Evolutionary conservation across 345 rosid genomes (phyloP).

Genomic region (Trapa bicornis): DNA sequence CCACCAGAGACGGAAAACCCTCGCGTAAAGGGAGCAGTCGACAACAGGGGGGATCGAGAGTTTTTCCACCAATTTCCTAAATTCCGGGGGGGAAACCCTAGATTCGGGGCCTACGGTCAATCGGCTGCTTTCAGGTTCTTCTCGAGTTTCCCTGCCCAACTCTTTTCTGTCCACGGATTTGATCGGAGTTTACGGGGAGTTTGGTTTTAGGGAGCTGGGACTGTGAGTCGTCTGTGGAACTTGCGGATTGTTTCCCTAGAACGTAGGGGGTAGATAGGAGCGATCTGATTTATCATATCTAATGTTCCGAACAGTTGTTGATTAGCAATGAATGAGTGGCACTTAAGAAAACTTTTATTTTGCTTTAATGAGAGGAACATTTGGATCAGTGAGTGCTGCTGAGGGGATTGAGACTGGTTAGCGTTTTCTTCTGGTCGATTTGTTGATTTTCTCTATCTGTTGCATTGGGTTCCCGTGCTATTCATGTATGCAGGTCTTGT

Average conservation of each 20-base stretch:
- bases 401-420: no score
- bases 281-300: no score
- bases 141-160: background rate
- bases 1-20: background rate
- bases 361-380: no score
- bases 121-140: background rate
- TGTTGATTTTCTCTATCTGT: background rate
- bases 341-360: no score
- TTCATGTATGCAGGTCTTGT: background rate
- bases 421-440: background rate
- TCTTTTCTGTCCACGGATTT: background rate
- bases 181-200: background rate
- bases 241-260: background rate
- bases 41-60: background rate
- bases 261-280: background rate
- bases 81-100: slow-evolving; percentile 1
- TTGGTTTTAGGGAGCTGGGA: background rate
- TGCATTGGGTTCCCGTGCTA: background rate
- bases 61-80: background rate
- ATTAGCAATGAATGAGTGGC: no score
- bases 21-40: background rate
- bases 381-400: no score
- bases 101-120: slow-evolving; percentile 9
- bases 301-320: no score
- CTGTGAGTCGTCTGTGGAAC: background rate